phyloP scores from a whole-genome alignment of 495 filamentous ascomycete genomes.

The Trichodelitschia bisporula region DNA sequence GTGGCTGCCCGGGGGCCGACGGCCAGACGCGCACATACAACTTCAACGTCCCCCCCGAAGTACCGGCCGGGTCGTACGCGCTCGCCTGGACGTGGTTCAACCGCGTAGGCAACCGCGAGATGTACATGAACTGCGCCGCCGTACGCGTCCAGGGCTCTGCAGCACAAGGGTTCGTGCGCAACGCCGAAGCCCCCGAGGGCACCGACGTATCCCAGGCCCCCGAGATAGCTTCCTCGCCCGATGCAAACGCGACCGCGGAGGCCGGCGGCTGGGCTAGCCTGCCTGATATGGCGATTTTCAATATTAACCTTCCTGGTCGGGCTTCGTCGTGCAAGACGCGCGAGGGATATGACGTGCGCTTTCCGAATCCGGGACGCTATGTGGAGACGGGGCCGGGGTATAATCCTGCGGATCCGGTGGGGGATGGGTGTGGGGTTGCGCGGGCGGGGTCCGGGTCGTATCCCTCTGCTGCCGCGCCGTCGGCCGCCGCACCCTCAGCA shows the following conservation, averaged over 20 bases:
- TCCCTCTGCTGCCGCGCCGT: no score
- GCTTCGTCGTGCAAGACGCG: constrained; percentile 7
- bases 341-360: constrained; percentile 5
- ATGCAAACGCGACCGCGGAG: no score
- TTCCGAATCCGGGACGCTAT: constrained; percentile 8
- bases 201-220: no score
- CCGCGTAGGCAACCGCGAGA: constrained; percentile 27
- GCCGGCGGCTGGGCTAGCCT: constrained; percentile 13
- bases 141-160: constrained; percentile 23
- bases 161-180: no score
- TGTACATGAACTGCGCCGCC: constrained; percentile 36
- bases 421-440: no score
- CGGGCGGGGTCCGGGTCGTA: no score
- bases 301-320: constrained; percentile 16
- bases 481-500: no score
- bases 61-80: constrained; percentile 26
- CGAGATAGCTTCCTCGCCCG: no score
- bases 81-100: constrained; percentile 40
- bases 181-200: constrained; percentile 1
- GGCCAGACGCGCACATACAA: constrained; percentile 15
- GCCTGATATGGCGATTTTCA: constrained; percentile 34
- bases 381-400: constrained; percentile 5
- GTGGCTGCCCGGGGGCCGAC: constrained; percentile 39
- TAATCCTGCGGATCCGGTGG: no score
- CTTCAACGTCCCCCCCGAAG: constrained; percentile 22